Conservation (phyloP, 148 eudicot genomes). For the Rhododendron simsii region DNA sequence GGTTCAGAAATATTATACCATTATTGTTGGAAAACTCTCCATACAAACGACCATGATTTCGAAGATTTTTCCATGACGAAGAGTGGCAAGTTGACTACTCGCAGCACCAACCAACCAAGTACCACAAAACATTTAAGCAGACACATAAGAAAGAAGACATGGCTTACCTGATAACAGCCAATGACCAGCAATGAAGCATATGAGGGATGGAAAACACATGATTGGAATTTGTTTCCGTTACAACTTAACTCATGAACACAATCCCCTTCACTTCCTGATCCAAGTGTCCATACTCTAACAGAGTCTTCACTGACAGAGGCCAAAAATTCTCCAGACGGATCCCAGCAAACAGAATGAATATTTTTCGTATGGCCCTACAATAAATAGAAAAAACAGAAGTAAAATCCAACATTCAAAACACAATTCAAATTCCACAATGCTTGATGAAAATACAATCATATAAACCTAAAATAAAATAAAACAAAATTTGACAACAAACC, state of each 20-base stretch:
- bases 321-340: conserved; percentile 76
- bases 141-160: background rate
- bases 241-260: conserved; percentile 76
- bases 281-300: conserved; percentile 80
- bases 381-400: background rate
- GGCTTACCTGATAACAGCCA: conserved; percentile 84
- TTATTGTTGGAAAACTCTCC: background rate
- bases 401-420: background rate
- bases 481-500: background rate
- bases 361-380: conserved; percentile 78
- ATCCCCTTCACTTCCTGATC: conserved; percentile 70
- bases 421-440: background rate
- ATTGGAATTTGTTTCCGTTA: conserved; percentile 74
- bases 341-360: conserved; percentile 81
- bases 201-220: conserved; percentile 87
- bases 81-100: background rate
- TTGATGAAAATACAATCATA: background rate
- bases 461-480: background rate
- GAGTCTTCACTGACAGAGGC: conserved; percentile 92
- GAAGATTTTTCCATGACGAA: background rate
- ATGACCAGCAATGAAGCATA: conserved; percentile 73
- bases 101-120: background rate
- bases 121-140: background rate
- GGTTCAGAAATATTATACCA: background rate
- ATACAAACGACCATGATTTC: background rate